Percentiles rank a stretch among this genome's conserved stretches.
phyloP scores from a whole-genome alignment of 306 rosid species.

The Quercus robur region DNA sequence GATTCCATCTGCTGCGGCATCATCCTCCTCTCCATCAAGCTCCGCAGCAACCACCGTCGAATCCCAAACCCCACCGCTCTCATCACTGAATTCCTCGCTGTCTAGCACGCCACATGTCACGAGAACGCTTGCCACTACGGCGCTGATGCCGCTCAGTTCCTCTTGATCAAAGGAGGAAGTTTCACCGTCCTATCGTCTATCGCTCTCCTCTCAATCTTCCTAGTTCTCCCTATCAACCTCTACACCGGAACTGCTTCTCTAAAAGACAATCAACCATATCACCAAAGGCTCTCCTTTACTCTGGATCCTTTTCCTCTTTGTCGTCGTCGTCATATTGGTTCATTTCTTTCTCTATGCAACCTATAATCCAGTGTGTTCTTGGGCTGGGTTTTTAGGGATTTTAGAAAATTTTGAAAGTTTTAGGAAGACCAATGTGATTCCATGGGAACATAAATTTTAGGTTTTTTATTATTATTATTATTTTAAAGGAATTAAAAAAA shows the following conservation, averaged over 20 bases:
- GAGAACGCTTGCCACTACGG: conserved; percentile 87
- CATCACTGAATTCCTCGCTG: conserved; percentile 72
- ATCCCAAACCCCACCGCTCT: conserved; percentile 84
- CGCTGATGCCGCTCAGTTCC: conserved; percentile 85
- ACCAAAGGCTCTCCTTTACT: conserved; percentile 75
- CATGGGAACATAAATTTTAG: too few relatives aligned
- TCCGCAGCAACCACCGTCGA: conserved; percentile 89
- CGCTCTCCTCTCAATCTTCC: conserved; percentile 45
- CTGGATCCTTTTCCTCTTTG: conserved; percentile 82
- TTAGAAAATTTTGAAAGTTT: too few relatives aligned
- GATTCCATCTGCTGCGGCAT: conserved; percentile 69
- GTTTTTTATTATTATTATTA: too few relatives aligned
- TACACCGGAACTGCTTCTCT: conserved; percentile 56
- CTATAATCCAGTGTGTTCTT: too few relatives aligned
- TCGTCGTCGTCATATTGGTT: conserved; percentile 51
- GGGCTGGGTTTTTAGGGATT: too few relatives aligned
- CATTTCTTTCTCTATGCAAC: conserved; percentile 48
- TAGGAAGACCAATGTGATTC: too few relatives aligned
- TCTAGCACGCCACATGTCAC: conserved; percentile 80
- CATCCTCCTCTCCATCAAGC: conserved; percentile 77
- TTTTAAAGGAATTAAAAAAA: too few relatives aligned
- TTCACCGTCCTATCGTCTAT: conserved; percentile 56
- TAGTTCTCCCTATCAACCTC: conserved; percentile 70
- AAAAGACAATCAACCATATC: conserved; percentile 76
- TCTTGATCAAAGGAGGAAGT: conserved; percentile 87